phyloP scores from a whole-genome alignment of 768 basidiomycete genomes.

The Rhizopogon vinicolor region DNA sequence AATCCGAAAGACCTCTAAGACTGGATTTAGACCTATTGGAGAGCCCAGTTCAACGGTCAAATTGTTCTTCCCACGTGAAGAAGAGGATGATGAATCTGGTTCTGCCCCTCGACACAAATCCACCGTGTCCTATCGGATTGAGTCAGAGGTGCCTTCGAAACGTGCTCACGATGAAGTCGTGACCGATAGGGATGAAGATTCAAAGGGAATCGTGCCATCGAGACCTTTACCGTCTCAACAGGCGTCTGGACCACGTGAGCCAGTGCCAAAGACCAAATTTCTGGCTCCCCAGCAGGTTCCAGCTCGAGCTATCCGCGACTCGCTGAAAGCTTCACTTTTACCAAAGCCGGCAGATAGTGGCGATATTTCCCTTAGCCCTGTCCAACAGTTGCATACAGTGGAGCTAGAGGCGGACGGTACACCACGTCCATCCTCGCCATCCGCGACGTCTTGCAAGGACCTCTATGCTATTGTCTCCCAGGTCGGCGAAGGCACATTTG shows the following conservation, averaged over 20 bases:
- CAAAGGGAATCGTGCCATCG: not conserved
- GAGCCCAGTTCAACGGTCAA: constrained; percentile 52
- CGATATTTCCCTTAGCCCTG: constrained; percentile 15
- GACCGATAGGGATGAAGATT: constrained; percentile 17
- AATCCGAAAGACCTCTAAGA: constrained; percentile 29
- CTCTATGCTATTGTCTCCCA: constrained; percentile 86
- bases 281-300: constrained; percentile 8
- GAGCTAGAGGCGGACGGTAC: constrained; percentile 20
- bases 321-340: constrained; percentile 14
- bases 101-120: constrained; percentile 11
- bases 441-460: constrained; percentile 37
- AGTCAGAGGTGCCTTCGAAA: constrained; percentile 20
- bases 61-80: constrained; percentile 80
- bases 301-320: constrained; percentile 14
- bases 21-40: constrained; percentile 67
- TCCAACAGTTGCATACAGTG: constrained; percentile 11
- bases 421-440: constrained; percentile 25
- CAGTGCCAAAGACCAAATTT: constrained; percentile 4
- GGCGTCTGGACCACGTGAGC: constrained; percentile 3
- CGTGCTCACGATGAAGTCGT: constrained; percentile 19
- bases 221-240: not conserved
- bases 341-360: constrained; percentile 19
- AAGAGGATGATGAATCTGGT: constrained; percentile 38
- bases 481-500: constrained; percentile 98
- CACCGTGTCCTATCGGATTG: constrained; percentile 8